phyloP scores from a whole-genome alignment of 2,329 filamentous ascomycete genomes.

The Colletotrichum navitas region DNA sequence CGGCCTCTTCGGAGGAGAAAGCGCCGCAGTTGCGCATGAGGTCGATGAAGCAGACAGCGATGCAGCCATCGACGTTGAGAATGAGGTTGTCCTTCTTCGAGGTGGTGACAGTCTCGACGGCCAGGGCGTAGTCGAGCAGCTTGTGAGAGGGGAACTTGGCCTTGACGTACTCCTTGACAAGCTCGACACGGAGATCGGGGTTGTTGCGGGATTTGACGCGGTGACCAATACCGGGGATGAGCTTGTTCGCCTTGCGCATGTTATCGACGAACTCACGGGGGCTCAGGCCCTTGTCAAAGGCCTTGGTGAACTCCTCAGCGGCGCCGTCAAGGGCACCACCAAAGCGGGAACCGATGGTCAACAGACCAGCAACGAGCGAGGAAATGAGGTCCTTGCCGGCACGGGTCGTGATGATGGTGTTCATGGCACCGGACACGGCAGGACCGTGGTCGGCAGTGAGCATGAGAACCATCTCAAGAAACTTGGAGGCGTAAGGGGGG shows the following conservation, averaged over 20 bases:
- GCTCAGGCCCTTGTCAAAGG: conserved; percentile 97
- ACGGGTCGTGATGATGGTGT: conserved; percentile 99
- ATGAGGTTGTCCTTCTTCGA: conserved; percentile 99
- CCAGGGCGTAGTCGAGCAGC: conserved; percentile 98
- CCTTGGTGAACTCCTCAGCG: conserved; percentile 98
- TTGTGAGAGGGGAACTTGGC: conserved; percentile 98
- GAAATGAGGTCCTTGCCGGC: conserved; percentile 99
- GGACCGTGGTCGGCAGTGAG: conserved; percentile 99
- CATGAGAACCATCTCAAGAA: conserved; percentile 99
- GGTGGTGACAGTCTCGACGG: conserved; percentile 97
- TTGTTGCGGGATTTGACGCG: conserved; percentile 99
- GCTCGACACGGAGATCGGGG: conserved; percentile 98
- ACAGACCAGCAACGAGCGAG: conserved; percentile 92
- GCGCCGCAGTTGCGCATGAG: conserved; percentile 97
- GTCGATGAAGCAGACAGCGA: conserved; percentile 99
- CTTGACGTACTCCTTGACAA: conserved; percentile 98
- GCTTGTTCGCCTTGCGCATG: conserved; percentile 99
- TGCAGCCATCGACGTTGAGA: conserved; percentile 97
- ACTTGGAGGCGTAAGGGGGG: conserved; percentile 96
- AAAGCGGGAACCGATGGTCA: conserved; percentile 98
- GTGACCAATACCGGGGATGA: conserved; percentile 99
- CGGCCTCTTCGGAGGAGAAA: conserved; percentile 94
- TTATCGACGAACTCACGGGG: conserved; percentile 98
- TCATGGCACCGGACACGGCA: conserved; percentile 99
- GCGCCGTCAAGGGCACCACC: conserved; percentile 98